Evolutionary conservation across 2,329 filamentous ascomycete species (phyloP).

Genomic region (Exophiala viscosa): DNA sequence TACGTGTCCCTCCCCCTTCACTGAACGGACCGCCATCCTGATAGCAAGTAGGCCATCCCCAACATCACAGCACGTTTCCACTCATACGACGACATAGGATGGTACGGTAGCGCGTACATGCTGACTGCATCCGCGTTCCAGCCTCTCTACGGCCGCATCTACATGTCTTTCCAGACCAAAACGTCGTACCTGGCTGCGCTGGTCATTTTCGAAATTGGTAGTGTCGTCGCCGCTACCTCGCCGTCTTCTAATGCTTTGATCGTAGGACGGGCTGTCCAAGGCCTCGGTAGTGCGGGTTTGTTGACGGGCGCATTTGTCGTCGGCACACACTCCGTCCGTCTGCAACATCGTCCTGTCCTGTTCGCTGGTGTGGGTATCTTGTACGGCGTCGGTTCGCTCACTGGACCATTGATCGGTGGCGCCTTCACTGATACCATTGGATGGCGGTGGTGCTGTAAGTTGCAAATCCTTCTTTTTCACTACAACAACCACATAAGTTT

Average conservation of each 20-base stretch:
- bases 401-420: constrained; percentile 37
- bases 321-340: constrained; percentile 31
- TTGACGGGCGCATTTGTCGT: constrained; percentile 44
- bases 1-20: constrained; percentile 30
- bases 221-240: constrained; percentile 30
- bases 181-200: constrained; percentile 31
- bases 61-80: constrained; percentile 27
- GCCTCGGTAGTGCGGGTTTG: constrained; percentile 34
- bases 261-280: constrained; percentile 33
- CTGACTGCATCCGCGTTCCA: constrained; percentile 24
- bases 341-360: constrained; percentile 34
- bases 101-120: constrained; percentile 29
- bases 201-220: constrained; percentile 33
- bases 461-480: not conserved
- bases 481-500: constrained; percentile 21
- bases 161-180: constrained; percentile 22
- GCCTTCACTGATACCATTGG: constrained; percentile 32
- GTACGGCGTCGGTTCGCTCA: constrained; percentile 29
- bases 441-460: constrained; percentile 30
- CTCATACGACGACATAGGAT: constrained; percentile 27
- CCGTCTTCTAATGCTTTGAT: constrained; percentile 30
- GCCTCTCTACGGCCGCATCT: constrained; percentile 20
- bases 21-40: not conserved
- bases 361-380: constrained; percentile 33
- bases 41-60: constrained; percentile 23